These are phyloP conservation scores for Tilletia caries DNA, from an alignment of 1,284 basidiomycete species.

Conservation along the genomic window DNA sequence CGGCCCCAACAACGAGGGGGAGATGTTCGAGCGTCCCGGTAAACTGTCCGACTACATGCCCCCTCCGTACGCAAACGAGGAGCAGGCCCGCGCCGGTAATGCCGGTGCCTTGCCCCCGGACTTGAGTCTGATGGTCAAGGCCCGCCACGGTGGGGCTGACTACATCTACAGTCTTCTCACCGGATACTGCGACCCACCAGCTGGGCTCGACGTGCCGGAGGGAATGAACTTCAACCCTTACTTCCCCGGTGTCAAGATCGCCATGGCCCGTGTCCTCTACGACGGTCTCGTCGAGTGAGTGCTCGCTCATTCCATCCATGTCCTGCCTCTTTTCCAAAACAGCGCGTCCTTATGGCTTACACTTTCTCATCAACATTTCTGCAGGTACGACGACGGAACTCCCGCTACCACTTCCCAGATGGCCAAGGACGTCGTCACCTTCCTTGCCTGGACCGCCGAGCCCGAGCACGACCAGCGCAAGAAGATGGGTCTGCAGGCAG, in stretches of 20 bases:
- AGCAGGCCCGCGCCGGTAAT: slow-evolving; percentile 92
- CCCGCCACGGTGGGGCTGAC: slow-evolving; percentile 93
- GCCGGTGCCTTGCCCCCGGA: slow-evolving; percentile 94
- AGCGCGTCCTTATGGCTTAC: background rate
- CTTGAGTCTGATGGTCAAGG: slow-evolving; percentile 94
- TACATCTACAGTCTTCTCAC: slow-evolving; percentile 96
- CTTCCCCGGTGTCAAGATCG: slow-evolving; percentile 68
- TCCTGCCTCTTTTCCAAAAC: background rate
- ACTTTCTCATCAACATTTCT: slow-evolving; percentile 46
- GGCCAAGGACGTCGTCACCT: slow-evolving; percentile 68
- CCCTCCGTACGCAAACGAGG: slow-evolving; percentile 92
- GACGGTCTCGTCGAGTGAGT: slow-evolving; percentile 61
- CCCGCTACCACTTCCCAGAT: slow-evolving; percentile 97
- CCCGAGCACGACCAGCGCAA: slow-evolving; percentile 98
- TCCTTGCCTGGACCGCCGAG: slow-evolving; percentile 62
- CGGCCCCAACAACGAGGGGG: slow-evolving; percentile 89
- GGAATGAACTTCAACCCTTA: slow-evolving; percentile 62
- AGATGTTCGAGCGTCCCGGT: slow-evolving; percentile 98
- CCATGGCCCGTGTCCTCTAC: slow-evolving; percentile 95
- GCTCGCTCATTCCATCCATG: too few relatives aligned
- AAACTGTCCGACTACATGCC: slow-evolving; percentile 97
- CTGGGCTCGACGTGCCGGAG: slow-evolving; percentile 91
- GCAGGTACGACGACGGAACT: slow-evolving; percentile 63
- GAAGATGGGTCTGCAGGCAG: slow-evolving; percentile 73
- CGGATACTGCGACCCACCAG: slow-evolving; percentile 93